A percentile compares a stretch with the other conserved stretches of the same genome.
Conservation (phyloP, 805 yeast genomes). For the Torulaspora delbrueckii region DNA sequence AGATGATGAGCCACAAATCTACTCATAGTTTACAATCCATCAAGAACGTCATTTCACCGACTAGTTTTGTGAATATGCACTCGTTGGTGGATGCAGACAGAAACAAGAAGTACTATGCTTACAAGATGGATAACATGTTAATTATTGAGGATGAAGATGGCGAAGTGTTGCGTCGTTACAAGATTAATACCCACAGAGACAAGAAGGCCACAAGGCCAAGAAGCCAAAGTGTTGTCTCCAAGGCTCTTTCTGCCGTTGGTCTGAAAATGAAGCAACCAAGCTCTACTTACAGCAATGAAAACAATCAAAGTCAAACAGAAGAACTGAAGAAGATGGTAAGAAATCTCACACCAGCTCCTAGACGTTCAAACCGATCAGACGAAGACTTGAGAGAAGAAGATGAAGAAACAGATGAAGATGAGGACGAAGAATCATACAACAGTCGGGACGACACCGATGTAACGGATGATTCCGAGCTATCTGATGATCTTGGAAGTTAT, state of each 20-base stretch:
- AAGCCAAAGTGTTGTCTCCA: constrained; percentile 36
- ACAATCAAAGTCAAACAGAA: constrained; percentile 1
- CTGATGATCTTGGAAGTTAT: constrained; percentile 17
- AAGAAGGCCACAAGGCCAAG: constrained; percentile 10
- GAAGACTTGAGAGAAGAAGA: constrained; percentile 17
- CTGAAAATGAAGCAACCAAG: constrained; percentile 31
- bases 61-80: constrained; percentile 17
- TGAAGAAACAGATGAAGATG: constrained; percentile 21
- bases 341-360: constrained; percentile 19
- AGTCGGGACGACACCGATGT: constrained; percentile 23
- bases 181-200: constrained; percentile 52
- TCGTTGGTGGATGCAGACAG: constrained; percentile 19
- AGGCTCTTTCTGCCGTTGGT: constrained; percentile 55
- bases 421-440: constrained; percentile 14
- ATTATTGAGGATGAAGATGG: constrained; percentile 90
- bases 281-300: not conserved
- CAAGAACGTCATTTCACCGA: constrained; percentile 23
- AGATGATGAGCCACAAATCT: constrained; percentile 25
- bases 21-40: constrained; percentile 31
- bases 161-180: constrained; percentile 79
- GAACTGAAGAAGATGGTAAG: constrained; percentile 15
- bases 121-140: constrained; percentile 69
- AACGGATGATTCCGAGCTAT: constrained; percentile 20
- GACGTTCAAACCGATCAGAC: constrained; percentile 6
- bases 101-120: constrained; percentile 51